Evolutionary conservation across 139 green algal genomes (phyloP).

Genomic region (Tetraselmis chui): DNA sequence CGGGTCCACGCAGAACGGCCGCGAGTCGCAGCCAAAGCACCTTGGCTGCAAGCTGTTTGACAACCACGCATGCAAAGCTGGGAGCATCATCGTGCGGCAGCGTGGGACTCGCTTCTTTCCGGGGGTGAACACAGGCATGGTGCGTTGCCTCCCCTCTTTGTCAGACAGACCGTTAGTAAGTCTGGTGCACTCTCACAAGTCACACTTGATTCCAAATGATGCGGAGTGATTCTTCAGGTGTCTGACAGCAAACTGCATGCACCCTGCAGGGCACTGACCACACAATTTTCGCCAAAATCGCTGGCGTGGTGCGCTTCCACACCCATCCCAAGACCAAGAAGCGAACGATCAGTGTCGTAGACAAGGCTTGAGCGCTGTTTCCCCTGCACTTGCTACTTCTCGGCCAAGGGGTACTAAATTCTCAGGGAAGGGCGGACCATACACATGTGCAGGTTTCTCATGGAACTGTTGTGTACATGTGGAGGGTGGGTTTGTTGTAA

Average conservation of each 20-base stretch:
- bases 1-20: conserved; percentile 75
- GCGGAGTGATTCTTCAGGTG: background rate
- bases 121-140: conserved; percentile 77
- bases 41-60: conserved; percentile 84
- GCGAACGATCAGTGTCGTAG: conserved; percentile 17
- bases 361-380: no score
- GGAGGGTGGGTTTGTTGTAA: no score
- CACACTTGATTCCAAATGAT: background rate
- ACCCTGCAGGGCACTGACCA: conserved; percentile 65
- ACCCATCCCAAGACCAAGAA: conserved; percentile 8
- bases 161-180: conserved; percentile 7
- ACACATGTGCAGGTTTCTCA: no score
- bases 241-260: background rate
- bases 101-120: conserved; percentile 83
- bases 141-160: conserved; percentile 15
- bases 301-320: conserved; percentile 65
- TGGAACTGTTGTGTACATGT: no score
- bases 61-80: conserved; percentile 65
- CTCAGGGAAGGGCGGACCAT: no score
- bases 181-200: background rate
- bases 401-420: no score
- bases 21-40: conserved; percentile 76
- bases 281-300: conserved; percentile 73
- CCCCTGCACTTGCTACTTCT: no score
- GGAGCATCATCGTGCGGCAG: conserved; percentile 90